Percentiles rank a stretch among this genome's conserved stretches.
Evolutionary conservation across 2,329 filamentous ascomycete species (phyloP).

Genomic region (Pseudocercospora fijiensis): DNA sequence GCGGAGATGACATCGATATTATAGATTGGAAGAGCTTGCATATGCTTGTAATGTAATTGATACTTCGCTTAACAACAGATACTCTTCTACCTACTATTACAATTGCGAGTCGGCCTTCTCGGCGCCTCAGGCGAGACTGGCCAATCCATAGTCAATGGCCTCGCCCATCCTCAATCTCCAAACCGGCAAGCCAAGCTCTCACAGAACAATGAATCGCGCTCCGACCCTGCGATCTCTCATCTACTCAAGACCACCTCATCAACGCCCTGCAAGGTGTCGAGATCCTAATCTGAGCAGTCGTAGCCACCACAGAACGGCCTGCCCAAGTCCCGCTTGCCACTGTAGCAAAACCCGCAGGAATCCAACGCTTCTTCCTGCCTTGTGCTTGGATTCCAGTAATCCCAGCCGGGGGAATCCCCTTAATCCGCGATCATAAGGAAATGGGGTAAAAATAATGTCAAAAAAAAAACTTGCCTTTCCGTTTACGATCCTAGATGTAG

Average conservation of each 20-base stretch:
- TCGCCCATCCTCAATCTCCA: conserved; percentile 47
- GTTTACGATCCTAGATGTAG: conserved; percentile 59
- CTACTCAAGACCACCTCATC: conserved; percentile 26
- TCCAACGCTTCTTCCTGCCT: conserved; percentile 38
- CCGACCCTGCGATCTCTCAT: conserved; percentile 46
- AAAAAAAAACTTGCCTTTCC: conserved; percentile 50
- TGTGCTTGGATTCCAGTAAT: conserved; percentile 41
- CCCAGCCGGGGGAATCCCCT: conserved; percentile 48
- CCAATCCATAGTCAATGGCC: conserved; percentile 41
- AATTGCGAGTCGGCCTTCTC: conserved; percentile 22
- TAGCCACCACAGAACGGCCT: conserved; percentile 17
- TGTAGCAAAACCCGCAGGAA: conserved; percentile 35
- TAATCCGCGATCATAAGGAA: conserved; percentile 48
- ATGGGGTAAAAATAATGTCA: conserved; percentile 51
- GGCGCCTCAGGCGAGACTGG: conserved; percentile 50
- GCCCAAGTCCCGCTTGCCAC: conserved; percentile 32
- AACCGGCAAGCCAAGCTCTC: conserved; percentile 46
- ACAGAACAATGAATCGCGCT: conserved; percentile 47
- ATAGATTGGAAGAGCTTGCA: not conserved
- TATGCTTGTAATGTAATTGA: not conserved
- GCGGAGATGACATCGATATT: too few relatives aligned
- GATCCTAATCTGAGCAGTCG: conserved; percentile 38
- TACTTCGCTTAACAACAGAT: not conserved
- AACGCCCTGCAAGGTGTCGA: conserved; percentile 41
- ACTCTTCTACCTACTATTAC: not conserved